Evolutionary conservation across 2,329 filamentous ascomycete species (phyloP), one percentile per base, ranked within the genome.

Genomic region (Ascochyta rabiei): DNA sequence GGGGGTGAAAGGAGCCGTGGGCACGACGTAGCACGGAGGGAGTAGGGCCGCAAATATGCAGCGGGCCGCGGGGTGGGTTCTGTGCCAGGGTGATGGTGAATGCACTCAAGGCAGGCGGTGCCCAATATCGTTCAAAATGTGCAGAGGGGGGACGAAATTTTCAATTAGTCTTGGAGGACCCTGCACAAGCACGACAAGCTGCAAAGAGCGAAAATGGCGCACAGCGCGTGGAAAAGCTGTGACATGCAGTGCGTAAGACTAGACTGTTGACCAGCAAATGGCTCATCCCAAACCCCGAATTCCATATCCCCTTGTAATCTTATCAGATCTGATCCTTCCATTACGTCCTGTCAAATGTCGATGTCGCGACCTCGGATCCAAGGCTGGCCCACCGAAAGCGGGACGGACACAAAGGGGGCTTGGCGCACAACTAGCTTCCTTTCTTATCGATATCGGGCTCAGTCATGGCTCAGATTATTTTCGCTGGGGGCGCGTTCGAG

Each of bases 321-420:
- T 67, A 63, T 68, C 66, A 56, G 61, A 71, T 71, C 64, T 56
- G 62, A 68, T 66, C 40, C 54, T 57, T 52, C 37, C 48, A 33
- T 54, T 39, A 44, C 53, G 15, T 43, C 55, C 53, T 47, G 53
- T 51, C 56, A 21, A 15, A 21, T 59, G 30, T 45, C 42, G 42
- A 21, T 59, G 30, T 45, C 42, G 42, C 31, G 43, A 18, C 33
- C 13, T 21, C 21, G 18, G 53, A 24, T 45, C 48, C 28, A 30
- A 47, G 21, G 34, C 18, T 19, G 42, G 46, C 40, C 52, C 52
- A 56, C 56, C 57, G 48, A 44, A 35, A 48, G 38, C 53, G 48
- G 60, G 38, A 35, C 34, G 39, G 24, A 33, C 51, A 50, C 35
- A 34, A 48, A 24, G 2, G 26, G 5, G 26, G 46, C 19, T 37